phyloP scores from a whole-genome alignment of 495 filamentous ascomycete genomes.

The Penicillium egyptiacum region DNA sequence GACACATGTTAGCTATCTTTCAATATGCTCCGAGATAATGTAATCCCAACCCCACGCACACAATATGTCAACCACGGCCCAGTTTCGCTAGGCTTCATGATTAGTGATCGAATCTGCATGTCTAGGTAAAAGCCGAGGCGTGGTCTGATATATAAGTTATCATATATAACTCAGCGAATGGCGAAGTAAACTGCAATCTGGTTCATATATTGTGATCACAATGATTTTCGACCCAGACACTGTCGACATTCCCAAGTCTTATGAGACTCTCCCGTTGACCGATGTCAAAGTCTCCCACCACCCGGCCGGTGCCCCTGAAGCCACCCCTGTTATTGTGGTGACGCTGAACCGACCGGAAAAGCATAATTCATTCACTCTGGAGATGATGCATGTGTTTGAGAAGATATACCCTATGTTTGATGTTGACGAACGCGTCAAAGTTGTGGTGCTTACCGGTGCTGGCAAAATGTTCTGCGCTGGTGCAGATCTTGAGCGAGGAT shows the following conservation, averaged over 20 bases:
- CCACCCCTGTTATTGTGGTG: conserved; percentile 51
- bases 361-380: conserved; percentile 55
- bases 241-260: conserved; percentile 15
- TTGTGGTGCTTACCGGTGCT: conserved; percentile 51
- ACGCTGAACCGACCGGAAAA: conserved; percentile 52
- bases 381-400: conserved; percentile 51
- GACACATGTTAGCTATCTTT: background rate
- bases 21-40: conserved; percentile 7
- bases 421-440: conserved; percentile 50
- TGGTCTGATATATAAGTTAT: background rate
- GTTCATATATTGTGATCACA: background rate
- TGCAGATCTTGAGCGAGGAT: conserved; percentile 43
- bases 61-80: background rate
- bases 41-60: background rate
- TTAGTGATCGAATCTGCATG: background rate
- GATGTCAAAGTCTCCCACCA: conserved; percentile 51
- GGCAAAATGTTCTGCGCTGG: conserved; percentile 59
- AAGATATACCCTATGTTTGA: conserved; percentile 47
- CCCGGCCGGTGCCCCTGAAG: conserved; percentile 37
- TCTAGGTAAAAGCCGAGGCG: background rate
- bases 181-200: background rate
- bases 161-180: background rate
- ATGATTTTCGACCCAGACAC: conserved; percentile 1
- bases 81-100: background rate
- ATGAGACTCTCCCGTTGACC: conserved; percentile 35